These are phyloP conservation scores for Butyriboletus pseudospeciosus DNA, from an alignment of 1,284 basidiomycete genomes.

Conservation along the genomic window DNA sequence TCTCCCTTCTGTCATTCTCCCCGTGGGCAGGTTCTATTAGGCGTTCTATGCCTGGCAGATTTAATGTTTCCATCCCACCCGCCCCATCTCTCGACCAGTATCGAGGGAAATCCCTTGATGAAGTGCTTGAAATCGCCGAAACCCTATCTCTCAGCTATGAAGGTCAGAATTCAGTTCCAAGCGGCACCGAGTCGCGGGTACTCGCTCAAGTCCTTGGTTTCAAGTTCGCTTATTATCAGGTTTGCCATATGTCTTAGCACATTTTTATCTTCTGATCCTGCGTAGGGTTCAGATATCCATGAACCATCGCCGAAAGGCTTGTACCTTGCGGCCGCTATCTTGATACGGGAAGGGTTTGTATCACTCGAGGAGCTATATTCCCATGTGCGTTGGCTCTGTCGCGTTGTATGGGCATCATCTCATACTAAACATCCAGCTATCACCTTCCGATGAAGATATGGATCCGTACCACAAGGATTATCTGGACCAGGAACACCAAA, in stretches of 20 bases:
- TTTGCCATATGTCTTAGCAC: constrained; percentile 32
- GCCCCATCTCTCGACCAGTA: constrained; percentile 42
- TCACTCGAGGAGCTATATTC: constrained; percentile 81
- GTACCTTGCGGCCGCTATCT: constrained; percentile 78
- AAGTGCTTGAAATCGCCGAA: constrained; percentile 58
- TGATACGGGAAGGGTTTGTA: constrained; percentile 87
- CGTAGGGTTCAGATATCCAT: constrained; percentile 51
- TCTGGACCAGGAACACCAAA: constrained; percentile 58
- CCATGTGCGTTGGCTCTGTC: constrained; percentile 57
- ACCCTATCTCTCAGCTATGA: constrained; percentile 5
- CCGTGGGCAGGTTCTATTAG: constrained; percentile 64
- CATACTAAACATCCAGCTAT: constrained; percentile 46
- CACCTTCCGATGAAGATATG: constrained; percentile 76
- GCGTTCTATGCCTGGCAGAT: constrained; percentile 25
- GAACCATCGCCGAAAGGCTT: constrained; percentile 69
- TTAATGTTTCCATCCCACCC: constrained; percentile 36
- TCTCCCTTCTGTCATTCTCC: constrained; percentile 79
- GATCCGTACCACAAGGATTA: constrained; percentile 65
- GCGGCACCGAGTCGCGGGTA: constrained; percentile 49
- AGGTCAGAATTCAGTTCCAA: constrained; percentile 16
- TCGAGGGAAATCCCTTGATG: constrained; percentile 59
- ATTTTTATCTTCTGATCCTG: constrained; percentile 13
- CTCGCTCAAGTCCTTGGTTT: constrained; percentile 93
- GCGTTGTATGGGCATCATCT: constrained; percentile 1
- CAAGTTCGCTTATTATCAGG: constrained; percentile 90